Evolutionary conservation across 2,329 filamentous ascomycete genomes (phyloP).

Genomic region (Colletotrichum sp.): DNA sequence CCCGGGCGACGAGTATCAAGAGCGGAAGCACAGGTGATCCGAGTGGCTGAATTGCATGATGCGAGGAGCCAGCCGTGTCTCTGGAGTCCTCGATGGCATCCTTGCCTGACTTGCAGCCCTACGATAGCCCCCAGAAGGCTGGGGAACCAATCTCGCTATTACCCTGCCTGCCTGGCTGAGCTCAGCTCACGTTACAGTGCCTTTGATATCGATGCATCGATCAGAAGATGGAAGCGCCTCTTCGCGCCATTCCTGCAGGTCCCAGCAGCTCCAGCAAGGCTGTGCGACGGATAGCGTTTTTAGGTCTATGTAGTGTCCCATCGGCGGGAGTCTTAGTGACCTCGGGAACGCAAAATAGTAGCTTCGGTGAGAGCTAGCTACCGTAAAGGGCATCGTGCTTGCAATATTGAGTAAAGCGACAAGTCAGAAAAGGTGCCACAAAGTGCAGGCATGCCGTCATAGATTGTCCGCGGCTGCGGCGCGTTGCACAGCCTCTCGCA

Average conservation of each 20-base stretch:
- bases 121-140: neutral
- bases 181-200: neutral
- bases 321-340: neutral
- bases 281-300: conserved; percentile 4
- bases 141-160: neutral
- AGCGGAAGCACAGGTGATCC: neutral
- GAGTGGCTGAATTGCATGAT: conserved; percentile 9
- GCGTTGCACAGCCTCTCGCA: conserved; percentile 3
- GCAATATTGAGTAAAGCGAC: neutral
- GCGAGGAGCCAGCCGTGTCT: neutral
- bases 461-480: conserved; percentile 1
- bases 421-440: neutral
- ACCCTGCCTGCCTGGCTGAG: neutral
- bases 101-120: conserved; percentile 1
- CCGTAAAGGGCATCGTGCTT: conserved; percentile 10
- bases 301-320: neutral
- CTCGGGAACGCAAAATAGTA: neutral
- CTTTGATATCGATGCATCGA: neutral
- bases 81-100: neutral
- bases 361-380: neutral
- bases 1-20: neutral
- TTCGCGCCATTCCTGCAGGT: neutral
- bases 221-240: neutral
- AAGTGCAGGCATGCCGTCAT: conserved; percentile 8
- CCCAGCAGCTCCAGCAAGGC: neutral